Conservation (phyloP, 2,329 filamentous ascomycete genomes). For the Ceratocystis alfenasii region DNA sequence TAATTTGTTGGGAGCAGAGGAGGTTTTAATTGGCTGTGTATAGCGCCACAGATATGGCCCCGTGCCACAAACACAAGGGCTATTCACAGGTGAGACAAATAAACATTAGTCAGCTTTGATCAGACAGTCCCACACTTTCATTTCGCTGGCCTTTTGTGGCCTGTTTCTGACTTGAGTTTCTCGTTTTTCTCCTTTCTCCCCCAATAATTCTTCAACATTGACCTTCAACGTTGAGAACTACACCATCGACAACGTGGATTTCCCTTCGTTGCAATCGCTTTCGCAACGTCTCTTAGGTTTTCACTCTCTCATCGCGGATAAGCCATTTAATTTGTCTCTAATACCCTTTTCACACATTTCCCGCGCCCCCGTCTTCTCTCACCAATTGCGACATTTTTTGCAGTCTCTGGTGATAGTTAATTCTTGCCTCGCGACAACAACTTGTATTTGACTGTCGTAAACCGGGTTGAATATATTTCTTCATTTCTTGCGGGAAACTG, state of each 20-base stretch:
- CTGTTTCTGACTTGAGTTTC: neutral
- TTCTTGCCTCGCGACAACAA: slow-evolving; percentile 11
- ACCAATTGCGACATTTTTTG: slow-evolving; percentile 1
- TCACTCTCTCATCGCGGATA: neutral
- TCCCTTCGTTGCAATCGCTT: neutral
- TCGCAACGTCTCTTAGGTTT: neutral
- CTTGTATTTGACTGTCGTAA: slow-evolving; percentile 11
- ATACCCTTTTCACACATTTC: neutral
- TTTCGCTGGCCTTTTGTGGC: neutral
- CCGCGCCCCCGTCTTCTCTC: neutral
- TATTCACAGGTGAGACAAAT: neutral
- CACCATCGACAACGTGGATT: neutral
- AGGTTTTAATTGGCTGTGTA: neutral
- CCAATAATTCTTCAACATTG: neutral
- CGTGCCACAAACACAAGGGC: neutral
- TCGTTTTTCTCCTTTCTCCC: neutral
- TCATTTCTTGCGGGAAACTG: neutral
- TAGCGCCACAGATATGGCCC: neutral
- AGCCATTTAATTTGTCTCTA: neutral
- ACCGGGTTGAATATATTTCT: neutral
- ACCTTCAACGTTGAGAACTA: slow-evolving; percentile 4
- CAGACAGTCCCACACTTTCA: neutral
- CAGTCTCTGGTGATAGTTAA: slow-evolving; percentile 8
- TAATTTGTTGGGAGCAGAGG: too few species aligned
- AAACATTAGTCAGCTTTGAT: neutral